A percentile compares a stretch with the other conserved stretches of the same genome.
Evolutionary conservation across 176 grass and related monocot genomes (phyloP).

Genomic region (Leersia perrieri): DNA sequence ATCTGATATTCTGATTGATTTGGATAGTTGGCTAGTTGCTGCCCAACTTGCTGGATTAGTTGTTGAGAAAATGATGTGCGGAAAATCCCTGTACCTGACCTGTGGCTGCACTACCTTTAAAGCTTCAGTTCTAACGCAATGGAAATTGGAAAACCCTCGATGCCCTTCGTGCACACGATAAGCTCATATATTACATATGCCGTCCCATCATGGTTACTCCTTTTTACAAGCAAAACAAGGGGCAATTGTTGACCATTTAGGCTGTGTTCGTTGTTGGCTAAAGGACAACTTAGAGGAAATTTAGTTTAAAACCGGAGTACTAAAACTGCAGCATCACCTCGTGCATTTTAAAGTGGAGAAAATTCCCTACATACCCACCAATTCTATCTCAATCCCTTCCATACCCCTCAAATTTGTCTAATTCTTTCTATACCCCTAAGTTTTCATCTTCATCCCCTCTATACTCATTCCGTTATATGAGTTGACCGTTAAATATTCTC

Average conservation of each 20-base stretch:
- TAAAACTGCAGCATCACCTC: neutral
- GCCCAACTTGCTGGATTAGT: neutral
- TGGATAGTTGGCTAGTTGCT: neutral
- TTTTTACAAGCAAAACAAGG: neutral
- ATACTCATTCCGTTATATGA: too few relatives aligned
- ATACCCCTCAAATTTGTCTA: too few relatives aligned
- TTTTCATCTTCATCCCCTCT: too few relatives aligned
- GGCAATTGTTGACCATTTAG: neutral
- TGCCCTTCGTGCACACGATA: neutral
- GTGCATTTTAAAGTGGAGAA: too few relatives aligned
- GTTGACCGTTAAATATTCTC: too few relatives aligned
- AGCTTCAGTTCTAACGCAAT: conserved; percentile 21
- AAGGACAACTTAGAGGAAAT: neutral
- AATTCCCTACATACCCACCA: too few relatives aligned
- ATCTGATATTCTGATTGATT: conserved; percentile 2
- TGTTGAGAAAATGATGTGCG: conserved; percentile 17
- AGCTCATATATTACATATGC: neutral
- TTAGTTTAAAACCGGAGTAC: neutral
- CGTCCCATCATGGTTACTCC: neutral
- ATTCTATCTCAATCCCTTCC: too few relatives aligned
- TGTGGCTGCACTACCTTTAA: neutral
- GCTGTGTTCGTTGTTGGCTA: too few relatives aligned
- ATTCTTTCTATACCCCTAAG: too few relatives aligned
- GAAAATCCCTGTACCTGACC: neutral
- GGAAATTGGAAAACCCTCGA: neutral